Evolutionary conservation across 192 early-diverging fungal species (phyloP).

Genomic region (Radiomyces spectabilis): DNA sequence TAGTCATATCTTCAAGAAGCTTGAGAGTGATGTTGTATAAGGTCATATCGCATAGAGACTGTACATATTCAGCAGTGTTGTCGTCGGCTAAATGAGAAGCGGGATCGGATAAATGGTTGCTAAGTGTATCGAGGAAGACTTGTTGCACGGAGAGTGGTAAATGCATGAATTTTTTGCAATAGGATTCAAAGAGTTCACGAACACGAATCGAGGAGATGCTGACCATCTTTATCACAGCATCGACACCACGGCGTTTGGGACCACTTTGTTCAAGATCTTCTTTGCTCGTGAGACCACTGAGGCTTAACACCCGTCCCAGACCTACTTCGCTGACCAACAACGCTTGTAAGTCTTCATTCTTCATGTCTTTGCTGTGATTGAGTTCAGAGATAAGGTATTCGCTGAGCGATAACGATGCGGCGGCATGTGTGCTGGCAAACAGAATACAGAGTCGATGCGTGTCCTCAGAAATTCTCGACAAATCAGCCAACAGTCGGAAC

Average conservation of each 20-base stretch:
- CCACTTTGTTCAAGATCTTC: conserved; percentile 4
- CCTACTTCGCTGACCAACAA: conserved; percentile 34
- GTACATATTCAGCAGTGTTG: background rate
- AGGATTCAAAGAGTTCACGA: conserved; percentile 10
- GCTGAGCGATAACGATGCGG: conserved; percentile 37
- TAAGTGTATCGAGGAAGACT: background rate
- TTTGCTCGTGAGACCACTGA: conserved; percentile 30
- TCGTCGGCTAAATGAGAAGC: background rate
- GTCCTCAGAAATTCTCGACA: conserved; percentile 8
- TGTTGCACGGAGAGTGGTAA: background rate
- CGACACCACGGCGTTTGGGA: conserved; percentile 35
- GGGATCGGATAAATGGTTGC: conserved; percentile 1
- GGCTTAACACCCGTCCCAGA: conserved; percentile 35
- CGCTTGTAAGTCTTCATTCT: conserved; percentile 8
- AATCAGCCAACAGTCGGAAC: conserved; percentile 32
- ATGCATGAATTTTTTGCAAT: background rate
- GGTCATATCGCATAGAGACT: background rate
- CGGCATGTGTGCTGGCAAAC: conserved; percentile 38
- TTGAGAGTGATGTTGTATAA: background rate
- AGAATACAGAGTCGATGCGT: conserved; percentile 16
- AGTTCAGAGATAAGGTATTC: conserved; percentile 41
- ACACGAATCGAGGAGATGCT: conserved; percentile 24
- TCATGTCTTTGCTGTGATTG: conserved; percentile 6
- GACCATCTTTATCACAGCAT: conserved; percentile 32
- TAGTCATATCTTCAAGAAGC: background rate